A percentile compares a stretch with the other conserved stretches of the same genome.
phyloP scores from a whole-genome alignment of 140 eudicot genomes.

The Cichorium intybus region DNA sequence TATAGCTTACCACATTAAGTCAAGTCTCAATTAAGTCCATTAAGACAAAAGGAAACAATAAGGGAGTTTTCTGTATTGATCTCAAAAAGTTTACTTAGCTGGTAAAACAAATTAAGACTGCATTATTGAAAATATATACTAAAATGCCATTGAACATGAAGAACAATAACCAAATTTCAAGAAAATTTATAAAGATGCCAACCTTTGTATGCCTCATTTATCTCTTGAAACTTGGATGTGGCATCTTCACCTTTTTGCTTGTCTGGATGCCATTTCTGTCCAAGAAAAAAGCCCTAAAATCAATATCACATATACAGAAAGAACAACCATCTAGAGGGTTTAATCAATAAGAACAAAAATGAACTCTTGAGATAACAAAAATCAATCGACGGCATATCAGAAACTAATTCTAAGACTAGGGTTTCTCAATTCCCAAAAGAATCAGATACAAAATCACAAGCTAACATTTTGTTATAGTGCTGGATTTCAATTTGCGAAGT shows the following conservation, averaged over 20 bases:
- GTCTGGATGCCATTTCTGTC: constrained; percentile 96
- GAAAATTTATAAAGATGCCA: constrained; percentile 1
- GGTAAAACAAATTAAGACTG: too few species aligned
- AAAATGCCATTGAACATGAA: not conserved
- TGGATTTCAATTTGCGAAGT: not conserved
- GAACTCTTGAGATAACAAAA: not conserved
- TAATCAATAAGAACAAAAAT: not conserved
- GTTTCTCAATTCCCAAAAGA: constrained; percentile 1
- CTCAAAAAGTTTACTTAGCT: not conserved
- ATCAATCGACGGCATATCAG: not conserved
- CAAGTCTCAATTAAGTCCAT: too few species aligned
- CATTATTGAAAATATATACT: not conserved
- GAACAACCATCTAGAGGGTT: not conserved
- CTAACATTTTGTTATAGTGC: not conserved
- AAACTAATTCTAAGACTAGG: constrained; percentile 2
- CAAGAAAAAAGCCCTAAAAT: constrained; percentile 17
- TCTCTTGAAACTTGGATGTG: constrained; percentile 81
- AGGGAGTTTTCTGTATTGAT: not conserved
- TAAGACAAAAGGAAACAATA: not conserved
- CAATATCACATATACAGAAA: constrained; percentile 7
- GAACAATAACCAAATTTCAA: not conserved
- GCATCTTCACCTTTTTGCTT: constrained; percentile 67
- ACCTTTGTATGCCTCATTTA: constrained; percentile 93
- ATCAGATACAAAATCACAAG: not conserved
- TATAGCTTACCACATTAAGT: too few species aligned